These are phyloP conservation scores for Cercospora citrullina DNA, from an alignment of 2,329 filamentous ascomycete species.

Conservation along the genomic window DNA sequence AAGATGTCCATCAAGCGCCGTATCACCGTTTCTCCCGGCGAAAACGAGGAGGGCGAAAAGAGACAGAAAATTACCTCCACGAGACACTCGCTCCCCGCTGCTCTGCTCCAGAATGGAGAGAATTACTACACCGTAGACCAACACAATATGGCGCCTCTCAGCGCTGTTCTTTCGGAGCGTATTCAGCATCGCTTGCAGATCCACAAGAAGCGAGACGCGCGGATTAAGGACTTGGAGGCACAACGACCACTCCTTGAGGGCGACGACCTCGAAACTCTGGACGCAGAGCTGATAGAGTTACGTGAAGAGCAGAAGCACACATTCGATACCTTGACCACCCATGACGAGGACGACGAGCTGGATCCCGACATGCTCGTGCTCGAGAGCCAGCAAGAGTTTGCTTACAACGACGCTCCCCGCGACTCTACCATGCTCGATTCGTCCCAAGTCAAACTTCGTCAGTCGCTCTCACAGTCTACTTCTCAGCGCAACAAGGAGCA, in stretches of 20 bases:
- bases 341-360: constrained; percentile 23
- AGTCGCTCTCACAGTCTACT: constrained; percentile 23
- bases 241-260: constrained; percentile 12
- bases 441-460: constrained; percentile 14
- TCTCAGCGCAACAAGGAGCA: constrained; percentile 18
- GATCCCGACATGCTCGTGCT: constrained; percentile 39
- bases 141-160: constrained; percentile 36
- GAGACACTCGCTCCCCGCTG: constrained; percentile 38
- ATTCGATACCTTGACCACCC: constrained; percentile 31
- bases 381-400: constrained; percentile 32
- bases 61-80: constrained; percentile 30
- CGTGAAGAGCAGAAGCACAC: constrained; percentile 32
- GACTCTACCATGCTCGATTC: constrained; percentile 10
- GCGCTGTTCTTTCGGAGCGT: constrained; percentile 36
- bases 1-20: constrained; percentile 36
- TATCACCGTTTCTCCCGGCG: constrained; percentile 34
- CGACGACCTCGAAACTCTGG: constrained; percentile 30
- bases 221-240: constrained; percentile 15
- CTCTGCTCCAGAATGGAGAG: constrained; percentile 29
- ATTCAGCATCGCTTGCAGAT: constrained; percentile 42
- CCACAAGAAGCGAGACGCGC: constrained; percentile 39
- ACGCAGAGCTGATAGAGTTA: constrained; percentile 19
- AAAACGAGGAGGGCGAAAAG: constrained; percentile 18
- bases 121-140: constrained; percentile 29
- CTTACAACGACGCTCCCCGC: constrained; percentile 32